Percentiles rank a stretch among this genome's conserved stretches.
Evolutionary conservation across 75 land plant genomes (phyloP).

Genomic region (Larix kaempferi): DNA sequence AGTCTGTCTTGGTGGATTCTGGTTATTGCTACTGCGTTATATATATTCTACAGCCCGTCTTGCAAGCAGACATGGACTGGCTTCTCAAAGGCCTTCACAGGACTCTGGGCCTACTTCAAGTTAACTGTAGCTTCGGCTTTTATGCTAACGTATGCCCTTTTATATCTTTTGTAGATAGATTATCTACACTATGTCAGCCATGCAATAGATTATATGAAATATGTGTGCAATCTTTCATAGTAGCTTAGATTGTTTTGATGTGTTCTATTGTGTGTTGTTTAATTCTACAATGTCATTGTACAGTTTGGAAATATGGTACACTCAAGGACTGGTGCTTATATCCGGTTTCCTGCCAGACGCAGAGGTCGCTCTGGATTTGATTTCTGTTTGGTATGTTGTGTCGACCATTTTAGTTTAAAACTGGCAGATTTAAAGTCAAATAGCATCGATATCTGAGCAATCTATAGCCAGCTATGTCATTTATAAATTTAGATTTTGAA

Average conservation of each 20-base stretch:
- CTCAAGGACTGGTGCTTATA: slow-evolving; percentile 37
- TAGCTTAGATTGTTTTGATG: not conserved
- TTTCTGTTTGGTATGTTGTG: slow-evolving; percentile 23
- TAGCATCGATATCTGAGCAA: too few relatives aligned
- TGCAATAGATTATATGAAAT: not conserved
- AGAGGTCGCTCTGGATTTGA: slow-evolving; percentile 23
- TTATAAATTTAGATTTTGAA: too few relatives aligned
- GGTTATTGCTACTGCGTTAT: slow-evolving; percentile 1
- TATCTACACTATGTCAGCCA: too few relatives aligned
- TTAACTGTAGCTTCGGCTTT: slow-evolving; percentile 39
- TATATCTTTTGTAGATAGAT: too few relatives aligned
- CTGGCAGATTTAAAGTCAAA: too few relatives aligned
- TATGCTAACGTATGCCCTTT: slow-evolving; percentile 18
- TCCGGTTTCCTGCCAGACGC: slow-evolving; percentile 49
- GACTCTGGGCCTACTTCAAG: slow-evolving; percentile 33
- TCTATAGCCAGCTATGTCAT: too few relatives aligned
- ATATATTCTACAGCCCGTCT: slow-evolving; percentile 17
- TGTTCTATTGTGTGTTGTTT: not conserved
- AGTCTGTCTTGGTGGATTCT: slow-evolving; percentile 26
- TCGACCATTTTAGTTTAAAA: too few relatives aligned
- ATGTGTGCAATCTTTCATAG: not conserved
- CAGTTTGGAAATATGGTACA: slow-evolving; percentile 54
- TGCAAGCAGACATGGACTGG: slow-evolving; percentile 32
- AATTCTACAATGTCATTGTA: not conserved
- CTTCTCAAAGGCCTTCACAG: slow-evolving; percentile 28